Evolutionary conservation across 2,329 filamentous ascomycete species (phyloP), one percentile per base, ranked within the genome.

Genomic region (Fusarium pseudocircinatum): DNA sequence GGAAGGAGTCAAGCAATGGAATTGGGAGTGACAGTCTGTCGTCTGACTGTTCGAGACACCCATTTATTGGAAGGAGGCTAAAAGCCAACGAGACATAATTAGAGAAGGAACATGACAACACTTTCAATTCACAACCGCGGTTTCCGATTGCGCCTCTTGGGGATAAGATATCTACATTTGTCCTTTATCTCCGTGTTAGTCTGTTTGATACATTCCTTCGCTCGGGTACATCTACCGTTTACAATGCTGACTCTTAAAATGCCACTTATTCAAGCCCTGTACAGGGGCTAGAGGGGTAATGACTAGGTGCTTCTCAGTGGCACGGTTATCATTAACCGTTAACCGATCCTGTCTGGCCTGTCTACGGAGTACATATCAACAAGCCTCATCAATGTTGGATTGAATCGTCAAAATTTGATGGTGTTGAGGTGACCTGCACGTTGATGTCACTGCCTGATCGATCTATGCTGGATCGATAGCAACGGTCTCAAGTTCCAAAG

Each of bases 321-420:
- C 44, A 60, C 67, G 62, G 70, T 58, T 60, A 64, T 39, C 54
- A 36, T 74, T 68, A 74, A 61, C 70, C 70, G 62, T 71, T 72
- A 68, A 59, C 70, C 67, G 70, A 68, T 39, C 44, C 50, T 56
- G 53, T 39, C 44, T 43, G 28, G 47, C 30, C 30, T 24, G 30
- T 46, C 37, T 58, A 32, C 22, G 15, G 28, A 18, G 46, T 32
- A 37, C 39, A n/a, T n/a, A n/a, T n/a, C n/a, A n/a, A n/a, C 30
- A 39, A 52, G 44, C 37, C 65, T 49, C 66, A 47, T 20, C 47
- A 67, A 32, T 13, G 62, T 46, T 52, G 40, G 32, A 42, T 36
- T 57, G 47, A 65, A 53, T 65, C 40, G 22, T 58, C 32, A 37
- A 36, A 24, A 53, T 34, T 11, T 36, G 28, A 40, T 67, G 24